Evolutionary conservation across 1,139 yeast species (phyloP).

Genomic region (Pichia sp.): DNA sequence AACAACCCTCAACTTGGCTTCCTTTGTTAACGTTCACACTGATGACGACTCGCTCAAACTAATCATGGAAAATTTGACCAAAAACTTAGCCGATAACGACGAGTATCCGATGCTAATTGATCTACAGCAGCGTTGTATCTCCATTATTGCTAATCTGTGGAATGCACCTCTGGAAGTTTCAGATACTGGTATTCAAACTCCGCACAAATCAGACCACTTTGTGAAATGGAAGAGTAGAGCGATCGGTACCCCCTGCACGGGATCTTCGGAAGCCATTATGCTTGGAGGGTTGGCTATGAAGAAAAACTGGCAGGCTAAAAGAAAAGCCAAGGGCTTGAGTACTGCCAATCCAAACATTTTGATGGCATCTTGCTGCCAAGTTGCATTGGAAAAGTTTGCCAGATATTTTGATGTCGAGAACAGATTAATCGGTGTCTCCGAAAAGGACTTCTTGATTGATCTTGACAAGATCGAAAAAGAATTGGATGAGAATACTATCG

Average conservation of each 20-base stretch:
- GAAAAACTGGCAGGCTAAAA: constrained; percentile 75
- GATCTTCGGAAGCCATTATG: constrained; percentile 91
- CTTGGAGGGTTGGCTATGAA: constrained; percentile 91
- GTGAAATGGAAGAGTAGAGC: constrained; percentile 37
- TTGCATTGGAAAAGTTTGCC: constrained; percentile 91
- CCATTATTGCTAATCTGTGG: constrained; percentile 79
- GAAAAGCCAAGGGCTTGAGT: constrained; percentile 56
- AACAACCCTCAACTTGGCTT: constrained; percentile 80
- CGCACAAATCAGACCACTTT: constrained; percentile 9
- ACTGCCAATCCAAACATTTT: constrained; percentile 71
- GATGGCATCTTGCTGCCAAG: constrained; percentile 96
- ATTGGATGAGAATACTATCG: constrained; percentile 89
- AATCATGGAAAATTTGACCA: constrained; percentile 66
- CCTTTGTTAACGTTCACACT: constrained; percentile 77
- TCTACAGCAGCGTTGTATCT: constrained; percentile 74
- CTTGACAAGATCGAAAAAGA: constrained; percentile 52
- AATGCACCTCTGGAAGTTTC: constrained; percentile 50
- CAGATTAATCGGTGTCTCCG: constrained; percentile 63
- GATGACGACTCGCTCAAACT: constrained; percentile 50
- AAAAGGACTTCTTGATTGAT: constrained; percentile 64
- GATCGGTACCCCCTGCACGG: constrained; percentile 88
- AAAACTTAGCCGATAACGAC: constrained; percentile 88
- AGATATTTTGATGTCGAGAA: constrained; percentile 89
- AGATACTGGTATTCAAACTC: constrained; percentile 18
- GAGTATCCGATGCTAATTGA: constrained; percentile 87